Conservation (phyloP, 805 yeast genomes). For the Kuraishia cidri region DNA sequence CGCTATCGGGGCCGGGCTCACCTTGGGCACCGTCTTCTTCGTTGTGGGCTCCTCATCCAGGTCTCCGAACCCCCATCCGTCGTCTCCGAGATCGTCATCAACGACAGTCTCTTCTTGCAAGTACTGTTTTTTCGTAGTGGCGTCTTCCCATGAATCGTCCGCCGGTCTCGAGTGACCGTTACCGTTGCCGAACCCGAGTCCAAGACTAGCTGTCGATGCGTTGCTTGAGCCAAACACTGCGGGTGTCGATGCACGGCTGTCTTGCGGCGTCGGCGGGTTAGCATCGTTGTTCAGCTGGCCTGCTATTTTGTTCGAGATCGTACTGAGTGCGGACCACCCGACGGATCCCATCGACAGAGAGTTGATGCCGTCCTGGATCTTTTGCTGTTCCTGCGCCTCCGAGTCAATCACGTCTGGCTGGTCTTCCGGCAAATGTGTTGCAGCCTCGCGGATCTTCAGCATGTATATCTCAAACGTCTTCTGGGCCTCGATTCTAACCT, state of each 20-base stretch:
- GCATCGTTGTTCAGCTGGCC: constrained; percentile 4
- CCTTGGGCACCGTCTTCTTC: constrained; percentile 1
- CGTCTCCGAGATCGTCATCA: constrained; percentile 13
- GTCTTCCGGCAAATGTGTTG: constrained; percentile 21
- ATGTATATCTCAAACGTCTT: constrained; percentile 56
- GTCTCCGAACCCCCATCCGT: constrained; percentile 21
- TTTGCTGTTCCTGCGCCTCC: constrained; percentile 9
- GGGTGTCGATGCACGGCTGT: constrained; percentile 1
- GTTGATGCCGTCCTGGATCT: constrained; percentile 7
- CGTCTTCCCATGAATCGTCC: too few species aligned
- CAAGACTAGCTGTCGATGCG: background rate
- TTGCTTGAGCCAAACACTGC: background rate
- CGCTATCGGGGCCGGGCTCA: background rate
- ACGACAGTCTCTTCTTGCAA: constrained; percentile 9
- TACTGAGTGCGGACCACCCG: constrained; percentile 9
- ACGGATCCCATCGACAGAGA: constrained; percentile 13
- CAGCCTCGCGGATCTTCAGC: constrained; percentile 39
- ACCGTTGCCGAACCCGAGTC: constrained; percentile 3
- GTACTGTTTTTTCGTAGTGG: constrained; percentile 1
- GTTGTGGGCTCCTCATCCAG: constrained; percentile 7
- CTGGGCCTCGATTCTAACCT: constrained; percentile 68
- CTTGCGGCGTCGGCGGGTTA: constrained; percentile 3
- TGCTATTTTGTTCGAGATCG: constrained; percentile 3
- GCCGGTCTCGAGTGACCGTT: too few species aligned
- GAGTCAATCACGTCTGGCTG: constrained; percentile 16